These are phyloP conservation scores for Candida coquimbonensis DNA, from an alignment of 805 yeast genomes.

Conservation along the genomic window DNA sequence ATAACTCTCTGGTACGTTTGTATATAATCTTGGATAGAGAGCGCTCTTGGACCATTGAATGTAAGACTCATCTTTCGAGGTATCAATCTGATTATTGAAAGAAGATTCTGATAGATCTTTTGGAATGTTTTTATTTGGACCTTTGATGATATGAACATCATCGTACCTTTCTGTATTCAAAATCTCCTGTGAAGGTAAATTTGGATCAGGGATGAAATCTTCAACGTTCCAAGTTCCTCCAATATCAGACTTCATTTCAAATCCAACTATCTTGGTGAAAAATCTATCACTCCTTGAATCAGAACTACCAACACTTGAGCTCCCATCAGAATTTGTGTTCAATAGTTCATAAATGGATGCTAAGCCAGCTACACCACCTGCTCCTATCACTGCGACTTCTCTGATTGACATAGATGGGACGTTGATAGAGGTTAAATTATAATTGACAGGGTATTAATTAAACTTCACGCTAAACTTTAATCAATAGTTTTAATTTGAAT, in stretches of 20 bases:
- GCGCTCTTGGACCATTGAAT: constrained; percentile 32
- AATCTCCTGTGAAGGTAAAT: constrained; percentile 23
- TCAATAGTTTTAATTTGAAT: too few species aligned
- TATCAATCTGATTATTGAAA: constrained; percentile 8
- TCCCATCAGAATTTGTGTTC: constrained; percentile 23
- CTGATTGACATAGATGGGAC: constrained; percentile 7
- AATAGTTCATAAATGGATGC: constrained; percentile 29
- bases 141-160: constrained; percentile 26
- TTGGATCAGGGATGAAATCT: constrained; percentile 16
- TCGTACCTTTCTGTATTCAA: constrained; percentile 29
- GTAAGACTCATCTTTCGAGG: constrained; percentile 23
- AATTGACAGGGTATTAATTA: too few species aligned
- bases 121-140: constrained; percentile 11
- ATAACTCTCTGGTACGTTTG: constrained; percentile 30
- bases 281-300: constrained; percentile 11
- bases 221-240: constrained; percentile 42
- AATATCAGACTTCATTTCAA: constrained; percentile 34
- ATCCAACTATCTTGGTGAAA: constrained; percentile 32
- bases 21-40: constrained; percentile 28
- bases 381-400: constrained; percentile 33
- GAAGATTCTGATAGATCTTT: constrained; percentile 17
- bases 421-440: too few species aligned
- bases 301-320: constrained; percentile 16
- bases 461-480: too few species aligned
- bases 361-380: constrained; percentile 35